These are phyloP conservation scores for Vinca major DNA, from an alignment of 305 asterid species.

Conservation along the genomic window DNA sequence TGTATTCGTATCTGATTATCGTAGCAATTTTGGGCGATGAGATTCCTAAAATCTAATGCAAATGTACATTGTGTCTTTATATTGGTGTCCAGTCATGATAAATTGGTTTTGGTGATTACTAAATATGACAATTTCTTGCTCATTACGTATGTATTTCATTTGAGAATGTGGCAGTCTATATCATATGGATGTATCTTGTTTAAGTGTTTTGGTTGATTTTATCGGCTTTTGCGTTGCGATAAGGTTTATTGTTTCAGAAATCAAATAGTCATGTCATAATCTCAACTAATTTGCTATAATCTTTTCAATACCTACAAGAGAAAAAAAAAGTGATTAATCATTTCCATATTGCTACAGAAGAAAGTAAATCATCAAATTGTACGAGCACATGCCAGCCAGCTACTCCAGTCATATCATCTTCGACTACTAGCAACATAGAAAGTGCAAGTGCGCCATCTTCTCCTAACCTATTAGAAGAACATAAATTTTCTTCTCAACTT, in stretches of 20 bases:
- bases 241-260: neutral
- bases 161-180: neutral
- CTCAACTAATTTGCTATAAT: neutral
- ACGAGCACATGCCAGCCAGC: constrained; percentile 44
- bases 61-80: neutral
- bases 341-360: constrained; percentile 31
- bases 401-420: constrained; percentile 50
- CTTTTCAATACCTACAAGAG: neutral
- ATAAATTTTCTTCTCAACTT: constrained; percentile 71
- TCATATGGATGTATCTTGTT: neutral
- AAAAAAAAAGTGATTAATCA: neutral
- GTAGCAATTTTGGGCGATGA: neutral
- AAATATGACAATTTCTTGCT: neutral
- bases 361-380: constrained; percentile 52
- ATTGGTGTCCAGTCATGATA: neutral
- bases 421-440: constrained; percentile 52
- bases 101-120: neutral
- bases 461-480: constrained; percentile 46
- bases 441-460: constrained; percentile 38
- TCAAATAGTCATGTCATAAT: neutral
- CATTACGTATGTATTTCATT: neutral
- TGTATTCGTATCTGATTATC: neutral
- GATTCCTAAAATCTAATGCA: neutral
- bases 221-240: too few species aligned
- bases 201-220: neutral